Evolutionary conservation across 306 rosid genomes (phyloP).

Genomic region (Phaseolus lunatus): DNA sequence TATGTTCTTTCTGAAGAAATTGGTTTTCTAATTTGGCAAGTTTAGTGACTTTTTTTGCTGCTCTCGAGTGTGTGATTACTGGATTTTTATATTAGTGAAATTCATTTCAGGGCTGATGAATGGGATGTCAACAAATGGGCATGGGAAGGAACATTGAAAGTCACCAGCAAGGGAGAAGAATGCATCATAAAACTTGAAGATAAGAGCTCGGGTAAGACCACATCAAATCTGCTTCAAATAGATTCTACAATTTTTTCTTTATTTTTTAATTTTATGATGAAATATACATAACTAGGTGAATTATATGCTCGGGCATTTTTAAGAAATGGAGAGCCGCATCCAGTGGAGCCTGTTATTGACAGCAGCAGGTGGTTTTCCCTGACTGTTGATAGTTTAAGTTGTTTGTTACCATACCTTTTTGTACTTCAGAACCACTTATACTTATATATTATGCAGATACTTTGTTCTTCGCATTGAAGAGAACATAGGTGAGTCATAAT

Average conservation of each 20-base stretch:
- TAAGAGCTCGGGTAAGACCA: conserved; percentile 74
- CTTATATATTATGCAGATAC: conserved; percentile 65
- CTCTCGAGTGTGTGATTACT: conserved; percentile 27
- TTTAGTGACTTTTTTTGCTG: conserved; percentile 8
- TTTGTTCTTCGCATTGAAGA: conserved; percentile 99
- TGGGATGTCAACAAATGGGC: conserved; percentile 99
- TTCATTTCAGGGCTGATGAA: conserved; percentile 92
- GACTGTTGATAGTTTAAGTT: conserved; percentile 32
- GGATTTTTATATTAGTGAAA: conserved; percentile 46
- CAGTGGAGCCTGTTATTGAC: conserved; percentile 96
- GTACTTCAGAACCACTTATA: conserved; percentile 19
- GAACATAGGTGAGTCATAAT: conserved; percentile 77
- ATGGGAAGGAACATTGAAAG: conserved; percentile 92
- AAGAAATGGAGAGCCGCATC: conserved; percentile 94
- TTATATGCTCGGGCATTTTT: conserved; percentile 97
- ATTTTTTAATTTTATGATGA: conserved; percentile 19
- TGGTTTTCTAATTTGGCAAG: conserved; percentile 15
- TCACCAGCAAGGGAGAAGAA: conserved; percentile 87
- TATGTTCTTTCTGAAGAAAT: conserved; percentile 29
- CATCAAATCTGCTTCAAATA: conserved; percentile 39
- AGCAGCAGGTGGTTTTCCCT: conserved; percentile 87
- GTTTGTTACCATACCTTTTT: conserved; percentile 35
- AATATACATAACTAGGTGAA: conserved; percentile 70
- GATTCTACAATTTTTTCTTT: conserved; percentile 2
- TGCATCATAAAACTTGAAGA: conserved; percentile 95